Conservation (phyloP, 805 yeast species). For the Scheffersomyces spartinae region DNA sequence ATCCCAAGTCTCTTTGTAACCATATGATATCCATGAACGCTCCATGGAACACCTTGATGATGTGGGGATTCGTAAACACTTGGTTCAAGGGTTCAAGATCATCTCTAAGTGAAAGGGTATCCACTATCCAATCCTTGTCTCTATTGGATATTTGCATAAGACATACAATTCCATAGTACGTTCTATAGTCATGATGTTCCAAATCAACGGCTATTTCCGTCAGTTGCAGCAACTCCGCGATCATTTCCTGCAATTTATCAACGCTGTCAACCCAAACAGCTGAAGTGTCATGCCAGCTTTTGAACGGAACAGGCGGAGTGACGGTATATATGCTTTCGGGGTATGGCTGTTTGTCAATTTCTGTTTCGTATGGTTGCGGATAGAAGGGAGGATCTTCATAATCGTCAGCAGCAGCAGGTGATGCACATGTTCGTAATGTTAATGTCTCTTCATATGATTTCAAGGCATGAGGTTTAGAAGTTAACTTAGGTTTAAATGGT, state of each 20-base stretch:
- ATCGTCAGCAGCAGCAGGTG: slow-evolving; percentile 12
- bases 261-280: slow-evolving; percentile 65
- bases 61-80: slow-evolving; percentile 69
- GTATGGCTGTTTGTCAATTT: slow-evolving; percentile 60
- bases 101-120: slow-evolving; percentile 69
- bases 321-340: slow-evolving; percentile 40
- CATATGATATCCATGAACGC: slow-evolving; percentile 95
- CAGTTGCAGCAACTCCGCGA: slow-evolving; percentile 36
- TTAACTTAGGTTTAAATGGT: slow-evolving; percentile 72
- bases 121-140: slow-evolving; percentile 77
- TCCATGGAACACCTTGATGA: slow-evolving; percentile 89
- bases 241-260: slow-evolving; percentile 41
- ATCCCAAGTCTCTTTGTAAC: slow-evolving; percentile 91
- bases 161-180: slow-evolving; percentile 85
- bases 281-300: slow-evolving; percentile 52
- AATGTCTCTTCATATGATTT: slow-evolving; percentile 43
- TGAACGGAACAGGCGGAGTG: slow-evolving; percentile 35
- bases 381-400: slow-evolving; percentile 46
- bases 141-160: slow-evolving; percentile 85
- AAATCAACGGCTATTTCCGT: slow-evolving; percentile 82
- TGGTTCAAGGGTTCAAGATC: slow-evolving; percentile 56
- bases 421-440: slow-evolving; percentile 16
- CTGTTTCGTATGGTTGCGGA: slow-evolving; percentile 71
- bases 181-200: slow-evolving; percentile 89
- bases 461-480: slow-evolving; percentile 61